A percentile compares a stretch with the other conserved stretches of the same genome.
These are phyloP conservation scores for Acmispon strigosus DNA, from an alignment of 306 rosid genomes.

Conservation along the genomic window DNA sequence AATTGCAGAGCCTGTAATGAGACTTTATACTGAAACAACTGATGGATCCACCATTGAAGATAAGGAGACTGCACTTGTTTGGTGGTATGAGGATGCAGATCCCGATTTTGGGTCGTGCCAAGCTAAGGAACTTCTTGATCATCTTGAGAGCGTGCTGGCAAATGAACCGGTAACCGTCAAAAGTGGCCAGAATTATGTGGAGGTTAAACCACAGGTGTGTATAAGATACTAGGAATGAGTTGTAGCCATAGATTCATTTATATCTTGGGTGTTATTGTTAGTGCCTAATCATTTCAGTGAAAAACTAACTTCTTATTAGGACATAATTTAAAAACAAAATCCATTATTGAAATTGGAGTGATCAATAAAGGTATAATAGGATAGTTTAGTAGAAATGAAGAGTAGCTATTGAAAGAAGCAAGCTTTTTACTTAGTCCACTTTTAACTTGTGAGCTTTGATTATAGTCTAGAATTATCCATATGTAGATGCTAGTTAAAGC, in stretches of 20 bases:
- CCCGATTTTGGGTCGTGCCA: constrained; percentile 88
- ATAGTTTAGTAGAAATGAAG: background rate
- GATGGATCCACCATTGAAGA: constrained; percentile 85
- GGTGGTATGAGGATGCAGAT: constrained; percentile 82
- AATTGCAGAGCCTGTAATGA: constrained; percentile 87
- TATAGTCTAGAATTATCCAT: background rate
- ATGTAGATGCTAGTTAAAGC: background rate
- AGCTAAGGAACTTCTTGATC: constrained; percentile 91
- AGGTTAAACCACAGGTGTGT: constrained; percentile 95
- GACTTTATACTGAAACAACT: constrained; percentile 73
- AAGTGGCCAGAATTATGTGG: constrained; percentile 74
- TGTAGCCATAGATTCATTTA: background rate
- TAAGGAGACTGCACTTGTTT: constrained; percentile 82
- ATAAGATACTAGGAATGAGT: background rate
- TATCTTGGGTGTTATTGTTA: background rate
- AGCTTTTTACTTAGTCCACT: background rate
- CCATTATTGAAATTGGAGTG: background rate
- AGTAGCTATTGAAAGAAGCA: background rate
- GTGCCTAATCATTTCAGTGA: background rate
- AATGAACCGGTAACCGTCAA: constrained; percentile 90
- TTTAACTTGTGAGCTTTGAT: background rate
- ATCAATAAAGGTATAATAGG: background rate
- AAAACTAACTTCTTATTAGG: background rate
- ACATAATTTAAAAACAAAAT: background rate
- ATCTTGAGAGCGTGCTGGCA: constrained; percentile 85